Evolutionary conservation across 75 land plant genomes (phyloP).

Genomic region (Adiantum capillusveneris): DNA sequence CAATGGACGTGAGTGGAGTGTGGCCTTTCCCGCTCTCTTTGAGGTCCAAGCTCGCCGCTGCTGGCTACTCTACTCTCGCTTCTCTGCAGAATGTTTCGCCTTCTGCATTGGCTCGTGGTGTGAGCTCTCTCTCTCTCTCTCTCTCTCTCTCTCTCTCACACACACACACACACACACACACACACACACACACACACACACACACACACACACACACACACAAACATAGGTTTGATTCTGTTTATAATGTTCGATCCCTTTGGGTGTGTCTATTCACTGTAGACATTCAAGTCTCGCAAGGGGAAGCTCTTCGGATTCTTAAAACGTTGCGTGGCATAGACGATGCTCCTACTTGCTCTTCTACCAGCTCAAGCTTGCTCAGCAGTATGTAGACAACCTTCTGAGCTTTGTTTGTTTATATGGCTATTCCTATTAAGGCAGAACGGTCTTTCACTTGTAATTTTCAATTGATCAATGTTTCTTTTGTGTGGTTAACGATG

Average conservation of each 20-base stretch:
- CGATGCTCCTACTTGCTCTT: neutral
- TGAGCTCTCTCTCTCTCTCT: neutral
- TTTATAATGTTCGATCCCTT: too few species aligned
- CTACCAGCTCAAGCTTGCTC: too few species aligned
- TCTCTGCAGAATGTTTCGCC: neutral
- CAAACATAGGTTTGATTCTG: too few species aligned
- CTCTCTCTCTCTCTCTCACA: neutral
- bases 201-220: too few species aligned
- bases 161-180: too few species aligned
- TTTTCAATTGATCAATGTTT: too few species aligned
- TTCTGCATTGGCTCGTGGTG: neutral
- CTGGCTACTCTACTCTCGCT: constrained; percentile 1
- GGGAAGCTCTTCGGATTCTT: neutral
- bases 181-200: too few species aligned
- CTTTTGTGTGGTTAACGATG: too few species aligned
- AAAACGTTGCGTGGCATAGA: neutral
- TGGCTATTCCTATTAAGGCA: too few species aligned
- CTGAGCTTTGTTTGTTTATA: too few species aligned
- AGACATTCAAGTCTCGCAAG: neutral
- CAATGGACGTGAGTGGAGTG: neutral
- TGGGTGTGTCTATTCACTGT: neutral
- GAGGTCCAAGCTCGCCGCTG: constrained; percentile 1
- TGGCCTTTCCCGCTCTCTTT: constrained; percentile 4
- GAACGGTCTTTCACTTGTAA: too few species aligned
- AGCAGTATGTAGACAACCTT: too few species aligned